A percentile compares a stretch with the other conserved stretches of the same genome.
phyloP scores from a whole-genome alignment of 176 grass and related monocot species.

The Urochloa ruziziensis region DNA sequence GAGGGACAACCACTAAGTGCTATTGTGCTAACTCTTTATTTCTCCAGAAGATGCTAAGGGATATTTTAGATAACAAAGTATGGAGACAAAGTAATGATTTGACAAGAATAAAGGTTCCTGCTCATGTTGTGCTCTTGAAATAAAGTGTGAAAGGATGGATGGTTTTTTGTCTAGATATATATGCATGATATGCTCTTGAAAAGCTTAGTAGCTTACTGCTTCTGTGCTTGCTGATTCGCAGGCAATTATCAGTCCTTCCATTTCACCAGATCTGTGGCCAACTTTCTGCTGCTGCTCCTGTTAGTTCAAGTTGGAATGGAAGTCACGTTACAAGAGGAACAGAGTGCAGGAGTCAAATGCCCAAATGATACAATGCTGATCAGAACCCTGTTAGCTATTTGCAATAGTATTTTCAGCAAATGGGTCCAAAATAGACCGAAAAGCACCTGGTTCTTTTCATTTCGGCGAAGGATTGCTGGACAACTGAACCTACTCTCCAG shows the following conservation, averaged over 20 bases:
- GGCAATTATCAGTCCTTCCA: slow-evolving; percentile 60
- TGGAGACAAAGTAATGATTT: neutral
- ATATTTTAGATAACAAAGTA: neutral
- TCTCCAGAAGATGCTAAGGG: neutral
- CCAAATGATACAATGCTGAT: neutral
- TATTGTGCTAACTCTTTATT: neutral
- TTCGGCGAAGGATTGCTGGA: slow-evolving; percentile 24
- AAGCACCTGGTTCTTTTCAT: slow-evolving; percentile 51
- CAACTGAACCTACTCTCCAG: slow-evolving; percentile 40
- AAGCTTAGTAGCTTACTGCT: slow-evolving; percentile 50
- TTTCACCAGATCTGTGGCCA: slow-evolving; percentile 45
- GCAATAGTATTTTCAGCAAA: neutral
- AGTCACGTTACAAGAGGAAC: neutral
- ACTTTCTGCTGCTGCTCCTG: slow-evolving; percentile 34
- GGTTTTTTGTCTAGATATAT: neutral
- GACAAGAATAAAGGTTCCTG: neutral
- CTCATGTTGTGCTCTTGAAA: neutral
- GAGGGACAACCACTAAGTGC: neutral
- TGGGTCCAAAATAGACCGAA: neutral
- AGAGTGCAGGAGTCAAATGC: neutral
- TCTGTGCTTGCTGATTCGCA: slow-evolving; percentile 49
- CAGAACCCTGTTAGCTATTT: neutral
- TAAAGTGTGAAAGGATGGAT: neutral
- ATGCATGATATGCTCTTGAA: neutral
- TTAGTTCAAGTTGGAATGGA: slow-evolving; percentile 12